These are phyloP conservation scores for Argentina anserina DNA, from an alignment of 306 rosid species.

Conservation along the genomic window DNA sequence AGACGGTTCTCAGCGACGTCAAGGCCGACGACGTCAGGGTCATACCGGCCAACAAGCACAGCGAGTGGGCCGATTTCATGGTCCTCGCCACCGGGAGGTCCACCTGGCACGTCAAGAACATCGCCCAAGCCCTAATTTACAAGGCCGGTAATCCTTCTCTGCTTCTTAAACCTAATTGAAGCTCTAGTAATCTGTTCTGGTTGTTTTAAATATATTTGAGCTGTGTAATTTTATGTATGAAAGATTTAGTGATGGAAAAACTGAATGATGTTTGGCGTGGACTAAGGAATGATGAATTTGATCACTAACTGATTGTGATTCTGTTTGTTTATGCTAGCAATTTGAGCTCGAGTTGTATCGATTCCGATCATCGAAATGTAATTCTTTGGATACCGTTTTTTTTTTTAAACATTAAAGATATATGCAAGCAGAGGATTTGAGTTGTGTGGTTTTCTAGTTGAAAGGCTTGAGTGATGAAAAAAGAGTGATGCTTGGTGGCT, in stretches of 20 bases:
- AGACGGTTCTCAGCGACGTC: slow-evolving; percentile 73
- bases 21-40: slow-evolving; percentile 81
- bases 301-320: background rate
- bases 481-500: background rate
- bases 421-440: background rate
- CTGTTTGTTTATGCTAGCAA: background rate
- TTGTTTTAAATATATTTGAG: background rate
- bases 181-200: background rate
- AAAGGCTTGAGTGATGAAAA: background rate
- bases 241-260: background rate
- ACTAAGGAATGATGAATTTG: background rate
- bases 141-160: slow-evolving; percentile 36
- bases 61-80: slow-evolving; percentile 86
- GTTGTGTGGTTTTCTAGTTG: background rate
- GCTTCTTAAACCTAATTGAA: background rate
- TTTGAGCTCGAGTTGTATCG: background rate
- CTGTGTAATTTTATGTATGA: background rate
- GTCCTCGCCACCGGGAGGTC: slow-evolving; percentile 90
- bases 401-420: too few species aligned
- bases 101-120: slow-evolving; percentile 89
- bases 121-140: slow-evolving; percentile 90
- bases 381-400: too few species aligned
- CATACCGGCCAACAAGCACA: slow-evolving; percentile 46
- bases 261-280: too few species aligned
- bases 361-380: background rate